Evolutionary conservation across 345 rosid species (phyloP).

Genomic region (Acer campestre): DNA sequence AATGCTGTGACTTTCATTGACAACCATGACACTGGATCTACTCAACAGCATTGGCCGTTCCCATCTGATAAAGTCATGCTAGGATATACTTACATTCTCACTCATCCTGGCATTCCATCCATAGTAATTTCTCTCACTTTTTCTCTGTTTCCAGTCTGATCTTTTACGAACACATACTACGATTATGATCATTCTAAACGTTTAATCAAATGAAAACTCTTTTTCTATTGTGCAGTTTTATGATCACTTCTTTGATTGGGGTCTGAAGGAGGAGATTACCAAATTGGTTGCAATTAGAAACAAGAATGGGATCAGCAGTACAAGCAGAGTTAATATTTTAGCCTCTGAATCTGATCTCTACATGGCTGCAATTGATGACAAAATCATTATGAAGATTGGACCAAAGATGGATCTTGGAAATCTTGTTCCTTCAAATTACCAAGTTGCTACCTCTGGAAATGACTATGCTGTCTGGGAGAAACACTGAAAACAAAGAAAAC

Average conservation of each 20-base stretch:
- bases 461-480: conserved; percentile 66
- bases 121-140: conserved; percentile 43
- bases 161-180: neutral
- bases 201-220: neutral
- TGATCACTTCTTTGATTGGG: conserved; percentile 80
- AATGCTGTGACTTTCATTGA: conserved; percentile 85
- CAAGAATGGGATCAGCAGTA: conserved; percentile 41
- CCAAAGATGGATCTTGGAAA: conserved; percentile 66
- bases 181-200: neutral
- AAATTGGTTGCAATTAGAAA: conserved; percentile 51
- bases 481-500: conserved; percentile 19
- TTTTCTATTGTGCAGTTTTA: conserved; percentile 63
- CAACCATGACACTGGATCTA: conserved; percentile 84
- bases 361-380: conserved; percentile 61
- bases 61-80: conserved; percentile 86
- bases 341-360: conserved; percentile 70
- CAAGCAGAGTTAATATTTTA: conserved; percentile 55
- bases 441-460: conserved; percentile 54
- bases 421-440: conserved; percentile 65
- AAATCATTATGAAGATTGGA: conserved; percentile 77
- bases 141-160: neutral
- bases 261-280: conserved; percentile 53
- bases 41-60: conserved; percentile 60
- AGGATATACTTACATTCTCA: conserved; percentile 86
- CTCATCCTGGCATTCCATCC: conserved; percentile 82